A percentile compares a stretch with the other conserved stretches of the same genome.
These are phyloP conservation scores for Draba incana DNA, from an alignment of 345 rosid genomes.

Conservation along the genomic window DNA sequence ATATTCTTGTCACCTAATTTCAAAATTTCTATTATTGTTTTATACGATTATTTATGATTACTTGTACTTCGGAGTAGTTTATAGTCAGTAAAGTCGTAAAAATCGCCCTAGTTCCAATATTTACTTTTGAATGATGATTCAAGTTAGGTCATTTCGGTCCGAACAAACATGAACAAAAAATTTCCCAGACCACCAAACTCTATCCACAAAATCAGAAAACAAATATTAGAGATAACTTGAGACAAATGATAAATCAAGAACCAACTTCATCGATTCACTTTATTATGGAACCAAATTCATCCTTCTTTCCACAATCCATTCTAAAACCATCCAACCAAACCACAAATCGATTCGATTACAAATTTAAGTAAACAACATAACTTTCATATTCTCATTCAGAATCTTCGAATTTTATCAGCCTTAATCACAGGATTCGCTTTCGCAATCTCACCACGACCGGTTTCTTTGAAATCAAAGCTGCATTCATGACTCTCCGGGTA, in stretches of 20 bases:
- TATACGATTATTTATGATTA: too few species aligned
- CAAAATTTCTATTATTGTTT: too few species aligned
- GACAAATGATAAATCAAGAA: neutral
- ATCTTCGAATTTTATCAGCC: slow-evolving; percentile 45
- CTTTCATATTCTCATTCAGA: slow-evolving; percentile 33
- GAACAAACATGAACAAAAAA: neutral
- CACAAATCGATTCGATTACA: slow-evolving; percentile 33
- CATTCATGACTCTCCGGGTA: slow-evolving; percentile 47
- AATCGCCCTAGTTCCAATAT: too few species aligned
- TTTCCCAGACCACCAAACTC: neutral
- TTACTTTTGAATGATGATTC: too few species aligned
- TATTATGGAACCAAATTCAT: slow-evolving; percentile 39
- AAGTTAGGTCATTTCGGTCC: neutral
- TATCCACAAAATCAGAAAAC: neutral
- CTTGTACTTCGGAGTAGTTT: too few species aligned
- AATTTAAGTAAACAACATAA: neutral
- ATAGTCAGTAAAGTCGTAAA: too few species aligned
- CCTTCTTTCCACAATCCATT: slow-evolving; percentile 28
- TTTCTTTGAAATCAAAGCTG: slow-evolving; percentile 43
- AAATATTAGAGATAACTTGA: neutral
- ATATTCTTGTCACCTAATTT: too few species aligned
- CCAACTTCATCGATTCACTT: slow-evolving; percentile 32
- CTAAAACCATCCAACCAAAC: neutral
- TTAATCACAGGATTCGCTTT: slow-evolving; percentile 45
- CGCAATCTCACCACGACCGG: slow-evolving; percentile 37